phyloP scores from a whole-genome alignment of 2,329 filamentous ascomycete species.

The Elsinoe ampelina region DNA sequence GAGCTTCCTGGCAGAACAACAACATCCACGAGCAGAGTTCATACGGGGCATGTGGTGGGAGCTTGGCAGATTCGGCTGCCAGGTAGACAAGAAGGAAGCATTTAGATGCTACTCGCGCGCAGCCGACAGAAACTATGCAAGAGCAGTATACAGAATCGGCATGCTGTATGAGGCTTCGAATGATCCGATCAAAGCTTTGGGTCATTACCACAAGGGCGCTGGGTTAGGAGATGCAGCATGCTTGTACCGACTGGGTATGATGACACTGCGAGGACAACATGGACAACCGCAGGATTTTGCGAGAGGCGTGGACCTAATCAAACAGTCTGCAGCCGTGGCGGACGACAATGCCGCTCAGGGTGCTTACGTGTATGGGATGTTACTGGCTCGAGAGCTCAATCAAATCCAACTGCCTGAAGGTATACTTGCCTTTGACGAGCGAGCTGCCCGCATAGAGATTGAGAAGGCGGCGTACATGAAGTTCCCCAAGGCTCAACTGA shows the following conservation, averaged over 20 bases:
- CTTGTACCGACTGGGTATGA: conserved; percentile 85
- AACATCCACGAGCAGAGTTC: conserved; percentile 88
- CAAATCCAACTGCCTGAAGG: conserved; percentile 72
- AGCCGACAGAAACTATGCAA: conserved; percentile 74
- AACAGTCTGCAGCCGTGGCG: conserved; percentile 69
- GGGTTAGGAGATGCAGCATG: conserved; percentile 78
- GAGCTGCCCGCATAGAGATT: conserved; percentile 72
- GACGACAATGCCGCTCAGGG: conserved; percentile 97
- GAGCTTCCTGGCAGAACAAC: conserved; percentile 77
- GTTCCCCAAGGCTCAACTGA: conserved; percentile 91
- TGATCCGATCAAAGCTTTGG: conserved; percentile 80
- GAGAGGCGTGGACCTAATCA: conserved; percentile 72
- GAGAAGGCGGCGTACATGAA: conserved; percentile 94
- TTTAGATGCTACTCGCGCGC: conserved; percentile 78
- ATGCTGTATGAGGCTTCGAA: conserved; percentile 98
- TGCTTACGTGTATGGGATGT: conserved; percentile 82
- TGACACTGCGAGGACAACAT: conserved; percentile 89
- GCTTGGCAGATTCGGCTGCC: conserved; percentile 89
- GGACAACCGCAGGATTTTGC: conserved; percentile 75
- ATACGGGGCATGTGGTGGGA: conserved; percentile 95
- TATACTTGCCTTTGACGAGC: conserved; percentile 61
- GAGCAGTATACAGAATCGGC: conserved; percentile 92
- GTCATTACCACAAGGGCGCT: conserved; percentile 79
- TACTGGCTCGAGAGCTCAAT: conserved; percentile 81
- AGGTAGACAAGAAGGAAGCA: conserved; percentile 88